These are phyloP conservation scores for Pythium utonaiense DNA, from an alignment of 352 stramenopile genomes.

Conservation along the genomic window DNA sequence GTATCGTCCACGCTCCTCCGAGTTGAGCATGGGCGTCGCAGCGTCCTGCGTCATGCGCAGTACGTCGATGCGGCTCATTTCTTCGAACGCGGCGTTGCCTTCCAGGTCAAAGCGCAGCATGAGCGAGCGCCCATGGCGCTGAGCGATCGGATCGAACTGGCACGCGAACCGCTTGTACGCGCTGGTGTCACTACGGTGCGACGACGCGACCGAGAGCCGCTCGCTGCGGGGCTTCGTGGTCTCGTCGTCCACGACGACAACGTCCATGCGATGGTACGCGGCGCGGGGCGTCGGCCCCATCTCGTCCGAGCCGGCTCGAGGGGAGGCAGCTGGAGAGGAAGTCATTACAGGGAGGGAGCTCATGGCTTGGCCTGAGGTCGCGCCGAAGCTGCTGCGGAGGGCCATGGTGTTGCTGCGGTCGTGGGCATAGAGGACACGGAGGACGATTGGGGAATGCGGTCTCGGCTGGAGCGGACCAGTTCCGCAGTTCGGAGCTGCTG, in stretches of 20 bases:
- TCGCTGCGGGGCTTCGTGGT: background rate
- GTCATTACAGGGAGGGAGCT: background rate
- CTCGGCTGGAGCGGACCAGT: no score
- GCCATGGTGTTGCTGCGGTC: background rate
- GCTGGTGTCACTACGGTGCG: background rate
- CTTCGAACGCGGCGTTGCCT: slow-evolving; percentile 50
- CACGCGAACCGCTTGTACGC: background rate
- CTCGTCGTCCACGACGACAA: background rate
- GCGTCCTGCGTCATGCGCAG: slow-evolving; percentile 60
- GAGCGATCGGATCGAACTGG: background rate
- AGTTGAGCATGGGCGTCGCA: slow-evolving; percentile 15
- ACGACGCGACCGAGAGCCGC: background rate
- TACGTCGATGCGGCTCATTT: slow-evolving; percentile 62
- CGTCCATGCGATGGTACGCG: slow-evolving; percentile 19
- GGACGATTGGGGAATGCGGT: background rate
- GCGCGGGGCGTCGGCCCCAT: slow-evolving; percentile 23
- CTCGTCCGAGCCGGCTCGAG: slow-evolving; percentile 6
- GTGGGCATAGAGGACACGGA: background rate
- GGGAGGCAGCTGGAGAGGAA: background rate
- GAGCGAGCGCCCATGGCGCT: slow-evolving; percentile 15
- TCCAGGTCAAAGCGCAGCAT: slow-evolving; percentile 44
- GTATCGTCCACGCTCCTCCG: slow-evolving; percentile 1
- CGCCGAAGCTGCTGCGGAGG: background rate
- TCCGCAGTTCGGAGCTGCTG: no score
- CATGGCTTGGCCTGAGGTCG: background rate